A percentile compares a stretch with the other conserved stretches of the same genome.
These are phyloP conservation scores for Fraxinus americana DNA, from an alignment of 257 asterid genomes.

Conservation along the genomic window DNA sequence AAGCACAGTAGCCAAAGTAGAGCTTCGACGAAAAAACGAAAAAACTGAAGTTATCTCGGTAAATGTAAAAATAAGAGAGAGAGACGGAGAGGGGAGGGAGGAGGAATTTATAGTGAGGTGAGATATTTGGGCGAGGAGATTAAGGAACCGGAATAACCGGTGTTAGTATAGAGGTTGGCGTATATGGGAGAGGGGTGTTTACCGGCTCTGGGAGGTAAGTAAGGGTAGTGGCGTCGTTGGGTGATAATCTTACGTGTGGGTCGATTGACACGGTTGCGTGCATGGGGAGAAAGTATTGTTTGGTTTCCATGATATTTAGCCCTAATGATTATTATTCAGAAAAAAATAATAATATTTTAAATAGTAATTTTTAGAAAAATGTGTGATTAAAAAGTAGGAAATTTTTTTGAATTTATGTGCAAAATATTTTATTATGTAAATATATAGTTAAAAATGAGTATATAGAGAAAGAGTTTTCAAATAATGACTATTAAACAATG, in stretches of 20 bases:
- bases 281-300: not conserved
- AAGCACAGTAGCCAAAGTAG: not conserved
- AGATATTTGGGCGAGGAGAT: not conserved
- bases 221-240: not conserved
- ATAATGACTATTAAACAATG: too few species aligned
- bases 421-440: too few species aligned
- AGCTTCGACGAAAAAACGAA: not conserved
- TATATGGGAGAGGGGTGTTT: not conserved
- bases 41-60: not conserved
- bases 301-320: too few species aligned
- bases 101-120: not conserved
- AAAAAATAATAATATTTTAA: too few species aligned
- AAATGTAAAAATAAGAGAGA: not conserved
- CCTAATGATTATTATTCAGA: too few species aligned
- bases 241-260: not conserved
- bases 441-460: too few species aligned
- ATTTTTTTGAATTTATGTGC: too few species aligned
- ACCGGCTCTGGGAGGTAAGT: not conserved
- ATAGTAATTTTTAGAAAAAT: too few species aligned
- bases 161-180: not conserved
- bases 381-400: too few species aligned
- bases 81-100: not conserved
- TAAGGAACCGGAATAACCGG: conserved; percentile 23
- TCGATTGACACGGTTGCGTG: conserved; percentile 26
- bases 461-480: too few species aligned